These are phyloP conservation scores for Pseudozyma thailandica DNA, from an alignment of 1,284 basidiomycete species.

Conservation along the genomic window DNA sequence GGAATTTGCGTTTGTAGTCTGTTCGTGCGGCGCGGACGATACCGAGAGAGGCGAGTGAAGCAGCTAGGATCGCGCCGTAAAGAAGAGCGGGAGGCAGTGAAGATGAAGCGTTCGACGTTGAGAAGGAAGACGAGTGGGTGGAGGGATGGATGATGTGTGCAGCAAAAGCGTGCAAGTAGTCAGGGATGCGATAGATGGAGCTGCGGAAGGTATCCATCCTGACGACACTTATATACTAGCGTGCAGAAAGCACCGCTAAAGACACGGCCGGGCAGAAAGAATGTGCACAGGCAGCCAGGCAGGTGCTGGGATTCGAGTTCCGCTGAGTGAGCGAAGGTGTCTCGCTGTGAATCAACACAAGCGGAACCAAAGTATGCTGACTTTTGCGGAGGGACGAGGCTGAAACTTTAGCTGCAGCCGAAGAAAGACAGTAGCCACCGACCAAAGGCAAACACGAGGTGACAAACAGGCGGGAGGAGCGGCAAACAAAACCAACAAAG, in stretches of 20 bases:
- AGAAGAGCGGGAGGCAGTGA: constrained; percentile 13
- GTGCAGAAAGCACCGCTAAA: neutral
- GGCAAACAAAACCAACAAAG: neutral
- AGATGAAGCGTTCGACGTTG: constrained; percentile 2
- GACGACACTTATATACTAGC: constrained; percentile 18
- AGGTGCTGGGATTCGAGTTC: neutral
- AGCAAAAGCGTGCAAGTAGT: constrained; percentile 25
- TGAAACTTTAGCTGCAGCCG: constrained; percentile 4
- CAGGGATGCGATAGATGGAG: constrained; percentile 18
- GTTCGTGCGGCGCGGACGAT: constrained; percentile 13
- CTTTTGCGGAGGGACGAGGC: constrained; percentile 2
- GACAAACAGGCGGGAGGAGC: constrained; percentile 1
- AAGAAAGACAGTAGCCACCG: constrained; percentile 8
- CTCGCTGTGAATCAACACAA: neutral
- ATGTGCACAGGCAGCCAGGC: neutral
- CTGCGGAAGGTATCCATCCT: constrained; percentile 28
- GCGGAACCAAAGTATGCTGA: neutral
- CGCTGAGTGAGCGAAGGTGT: constrained; percentile 1
- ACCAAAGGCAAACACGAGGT: neutral
- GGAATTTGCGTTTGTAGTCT: constrained; percentile 34
- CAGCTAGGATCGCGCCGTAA: constrained; percentile 24
- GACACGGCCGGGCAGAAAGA: neutral
- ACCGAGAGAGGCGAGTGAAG: constrained; percentile 18
- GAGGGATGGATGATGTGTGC: neutral
- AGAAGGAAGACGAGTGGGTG: constrained; percentile 1